Percentiles rank a stretch among this genome's conserved stretches.
phyloP scores from a whole-genome alignment of 2,329 filamentous ascomycete species.

The Tolypocladium cylindrosporum region DNA sequence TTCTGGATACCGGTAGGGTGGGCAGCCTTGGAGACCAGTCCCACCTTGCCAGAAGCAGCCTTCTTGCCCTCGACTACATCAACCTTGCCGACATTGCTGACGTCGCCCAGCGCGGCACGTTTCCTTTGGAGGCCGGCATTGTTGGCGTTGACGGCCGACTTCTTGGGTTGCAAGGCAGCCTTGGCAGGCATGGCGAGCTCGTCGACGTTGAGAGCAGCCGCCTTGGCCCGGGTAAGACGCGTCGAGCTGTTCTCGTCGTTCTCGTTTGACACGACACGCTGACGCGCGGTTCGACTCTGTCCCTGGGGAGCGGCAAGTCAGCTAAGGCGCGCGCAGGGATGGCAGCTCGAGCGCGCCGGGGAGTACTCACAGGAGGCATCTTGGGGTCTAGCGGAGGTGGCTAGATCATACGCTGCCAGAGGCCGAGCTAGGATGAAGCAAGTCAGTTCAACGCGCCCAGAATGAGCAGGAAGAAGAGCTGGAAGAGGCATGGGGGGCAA shows the following conservation, averaged over 20 bases:
- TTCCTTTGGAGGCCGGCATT: constrained; percentile 48
- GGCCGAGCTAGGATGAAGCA: constrained; percentile 5
- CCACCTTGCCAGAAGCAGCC: constrained; percentile 48
- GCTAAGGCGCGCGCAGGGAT: constrained; percentile 1
- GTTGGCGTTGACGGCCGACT: constrained; percentile 40
- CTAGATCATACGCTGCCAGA: constrained; percentile 9
- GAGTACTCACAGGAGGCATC: background rate
- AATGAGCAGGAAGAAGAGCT: constrained; percentile 1
- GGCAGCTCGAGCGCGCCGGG: constrained; percentile 40
- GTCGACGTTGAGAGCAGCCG: constrained; percentile 61
- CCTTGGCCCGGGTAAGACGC: constrained; percentile 88
- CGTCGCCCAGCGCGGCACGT: constrained; percentile 80
- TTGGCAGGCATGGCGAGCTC: constrained; percentile 47
- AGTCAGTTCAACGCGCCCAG: constrained; percentile 10
- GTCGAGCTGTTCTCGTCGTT: constrained; percentile 88
- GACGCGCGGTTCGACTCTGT: constrained; percentile 62
- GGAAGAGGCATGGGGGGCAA: constrained; percentile 1
- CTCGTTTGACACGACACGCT: constrained; percentile 75
- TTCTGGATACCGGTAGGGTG: constrained; percentile 80
- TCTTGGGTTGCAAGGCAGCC: constrained; percentile 63
- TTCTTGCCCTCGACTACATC: constrained; percentile 70
- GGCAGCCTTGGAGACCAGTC: constrained; percentile 68
- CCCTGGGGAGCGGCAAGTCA: constrained; percentile 30
- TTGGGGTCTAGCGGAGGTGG: constrained; percentile 8
- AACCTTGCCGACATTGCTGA: constrained; percentile 86